Evolutionary conservation across 78 protist genomes (phyloP), one percentile per base, ranked within the genome.

Genomic region (Paratrimastix pyriformis): DNA sequence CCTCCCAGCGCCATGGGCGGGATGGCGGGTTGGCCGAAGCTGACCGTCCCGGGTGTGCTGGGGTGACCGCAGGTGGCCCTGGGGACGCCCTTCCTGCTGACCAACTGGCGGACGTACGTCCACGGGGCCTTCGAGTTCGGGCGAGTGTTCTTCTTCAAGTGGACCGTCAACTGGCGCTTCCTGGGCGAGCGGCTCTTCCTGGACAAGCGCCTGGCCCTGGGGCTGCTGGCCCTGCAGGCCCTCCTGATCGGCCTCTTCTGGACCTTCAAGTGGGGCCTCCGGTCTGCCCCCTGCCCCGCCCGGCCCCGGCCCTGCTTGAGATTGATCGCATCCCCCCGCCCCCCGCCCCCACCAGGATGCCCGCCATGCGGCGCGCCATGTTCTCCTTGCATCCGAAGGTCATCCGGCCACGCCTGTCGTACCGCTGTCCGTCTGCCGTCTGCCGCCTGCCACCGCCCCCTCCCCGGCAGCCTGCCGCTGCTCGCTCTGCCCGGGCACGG

Each of bases 121-220:
- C 8, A 3, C 1, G 57, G 87, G 26, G 45, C 90, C 1, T 93
- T 93, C 45, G 89, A 90, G 35, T 72, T 87, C 55, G 62, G 86
- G 2, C 74, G 92, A 2, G 44, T 57, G 62, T 91, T 90, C 74
- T 1, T 65, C 37, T 80, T 77, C 70, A 58, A 72, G 57, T 91
- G 95, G 97, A 73, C 93, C 2, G 97, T 93, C 52, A 93, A 93
- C 77, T 85, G 81, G 87, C 35, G 71, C 55, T 82, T 89, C 8
- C 15, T 93, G 1, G 79, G 89, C 8, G 90, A 80, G 48, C 78
- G 58, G 15, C 4, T 81, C 46, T 82, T 65, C 78, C 48, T 71
- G 1, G 48, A 58, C 42, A 64, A 62, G 8, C 62, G 50, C 6
- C 66, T 80, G 52, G 88, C 89, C 8, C 11, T 32, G 6, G 45